A percentile compares a stretch with the other conserved stretches of the same genome.
These are phyloP conservation scores for Albophoma yamanashiensis DNA, from an alignment of 2,329 filamentous ascomycete genomes.

Conservation along the genomic window DNA sequence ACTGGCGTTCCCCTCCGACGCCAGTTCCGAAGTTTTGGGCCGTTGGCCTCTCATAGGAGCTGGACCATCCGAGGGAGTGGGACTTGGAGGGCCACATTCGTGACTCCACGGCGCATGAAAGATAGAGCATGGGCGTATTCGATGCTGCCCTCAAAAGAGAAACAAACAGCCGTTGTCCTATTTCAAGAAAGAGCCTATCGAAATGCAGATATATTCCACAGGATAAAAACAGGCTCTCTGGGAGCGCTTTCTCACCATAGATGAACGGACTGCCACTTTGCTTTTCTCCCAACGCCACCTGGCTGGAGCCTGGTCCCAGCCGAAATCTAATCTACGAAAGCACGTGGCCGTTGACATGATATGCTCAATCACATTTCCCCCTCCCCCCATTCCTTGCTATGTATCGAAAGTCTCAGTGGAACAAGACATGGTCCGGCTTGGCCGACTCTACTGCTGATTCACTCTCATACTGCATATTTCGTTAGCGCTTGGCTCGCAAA, in stretches of 20 bases:
- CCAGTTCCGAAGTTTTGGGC: background rate
- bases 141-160: background rate
- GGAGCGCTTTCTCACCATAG: background rate
- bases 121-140: background rate
- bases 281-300: constrained; percentile 1
- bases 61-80: background rate
- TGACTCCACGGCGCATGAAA: too few species aligned
- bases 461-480: constrained; percentile 26
- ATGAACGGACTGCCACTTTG: background rate
- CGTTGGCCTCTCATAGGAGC: background rate
- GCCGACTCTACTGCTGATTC: constrained; percentile 21
- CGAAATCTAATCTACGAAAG: background rate
- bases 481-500: constrained; percentile 6
- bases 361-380: background rate
- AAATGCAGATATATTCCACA: background rate
- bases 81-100: background rate
- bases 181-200: background rate
- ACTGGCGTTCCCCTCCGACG: too few species aligned
- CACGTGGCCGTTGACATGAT: background rate
- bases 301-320: background rate
- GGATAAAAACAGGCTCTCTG: too few species aligned
- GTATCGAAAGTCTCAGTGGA: constrained; percentile 22
- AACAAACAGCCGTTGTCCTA: background rate
- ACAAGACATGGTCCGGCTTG: constrained; percentile 22
- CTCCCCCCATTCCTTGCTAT: background rate